phyloP scores from a whole-genome alignment of 2,329 filamentous ascomycete genomes.

The Dothideomycetes sp. region DNA sequence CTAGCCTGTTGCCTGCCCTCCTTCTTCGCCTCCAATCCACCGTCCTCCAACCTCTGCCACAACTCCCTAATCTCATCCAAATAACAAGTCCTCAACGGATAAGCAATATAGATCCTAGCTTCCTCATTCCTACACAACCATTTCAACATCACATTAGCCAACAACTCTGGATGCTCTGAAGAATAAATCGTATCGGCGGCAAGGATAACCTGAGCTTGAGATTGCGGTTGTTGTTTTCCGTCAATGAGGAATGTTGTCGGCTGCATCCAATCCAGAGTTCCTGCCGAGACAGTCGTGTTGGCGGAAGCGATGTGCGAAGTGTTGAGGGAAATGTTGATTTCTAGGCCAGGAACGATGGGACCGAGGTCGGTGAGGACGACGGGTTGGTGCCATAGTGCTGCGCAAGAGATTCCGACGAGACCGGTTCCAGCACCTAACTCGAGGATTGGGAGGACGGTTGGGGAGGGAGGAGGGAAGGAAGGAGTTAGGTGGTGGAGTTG shows the following conservation, averaged over 20 bases:
- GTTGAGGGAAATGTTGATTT: constrained; percentile 28
- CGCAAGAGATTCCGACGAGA: constrained; percentile 29
- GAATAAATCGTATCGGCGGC: constrained; percentile 36
- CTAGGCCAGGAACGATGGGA: constrained; percentile 26
- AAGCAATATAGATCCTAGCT: constrained; percentile 31
- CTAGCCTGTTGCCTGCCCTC: constrained; percentile 25
- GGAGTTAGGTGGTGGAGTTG: constrained; percentile 26
- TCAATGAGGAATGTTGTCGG: constrained; percentile 20
- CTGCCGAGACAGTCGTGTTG: constrained; percentile 18
- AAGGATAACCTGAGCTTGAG: constrained; percentile 25
- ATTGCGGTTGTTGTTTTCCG: constrained; percentile 1
- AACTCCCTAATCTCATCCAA: constrained; percentile 35
- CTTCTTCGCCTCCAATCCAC: constrained; percentile 28
- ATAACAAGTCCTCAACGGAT: constrained; percentile 33
- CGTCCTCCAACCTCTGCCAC: constrained; percentile 31
- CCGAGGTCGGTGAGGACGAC: constrained; percentile 29
- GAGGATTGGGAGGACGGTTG: constrained; percentile 21
- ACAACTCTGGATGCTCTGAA: constrained; percentile 33
- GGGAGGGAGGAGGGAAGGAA: constrained; percentile 12
- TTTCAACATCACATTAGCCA: constrained; percentile 27
- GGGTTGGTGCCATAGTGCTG: constrained; percentile 23
- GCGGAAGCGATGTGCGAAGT: constrained; percentile 11
- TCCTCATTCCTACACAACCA: constrained; percentile 27
- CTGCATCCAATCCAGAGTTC: constrained; percentile 31
- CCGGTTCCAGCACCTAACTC: constrained; percentile 33